phyloP scores from a whole-genome alignment of 2,329 filamentous ascomycete species.

The Fusarium burgessii region DNA sequence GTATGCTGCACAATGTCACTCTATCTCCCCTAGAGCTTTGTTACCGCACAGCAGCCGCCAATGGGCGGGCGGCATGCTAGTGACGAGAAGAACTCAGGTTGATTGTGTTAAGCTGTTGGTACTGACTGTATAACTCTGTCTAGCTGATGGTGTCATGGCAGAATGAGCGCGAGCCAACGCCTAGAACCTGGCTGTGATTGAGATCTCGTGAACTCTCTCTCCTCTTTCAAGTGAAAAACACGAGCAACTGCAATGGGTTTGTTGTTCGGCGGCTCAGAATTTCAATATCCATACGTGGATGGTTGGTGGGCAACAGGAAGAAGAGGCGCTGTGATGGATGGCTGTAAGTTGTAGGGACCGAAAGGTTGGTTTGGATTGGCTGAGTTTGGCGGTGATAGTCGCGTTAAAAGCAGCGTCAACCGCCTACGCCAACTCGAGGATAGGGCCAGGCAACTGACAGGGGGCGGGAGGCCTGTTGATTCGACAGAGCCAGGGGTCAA shows the following conservation, averaged over 20 bases:
- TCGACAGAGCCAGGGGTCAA: constrained; percentile 27
- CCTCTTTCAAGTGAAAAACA: constrained; percentile 6
- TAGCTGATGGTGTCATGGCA: constrained; percentile 23
- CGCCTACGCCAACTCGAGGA: constrained; percentile 37
- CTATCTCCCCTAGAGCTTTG: constrained; percentile 18
- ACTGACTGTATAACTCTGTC: constrained; percentile 3
- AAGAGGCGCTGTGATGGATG: constrained; percentile 41
- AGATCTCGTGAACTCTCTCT: constrained; percentile 19
- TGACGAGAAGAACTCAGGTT: constrained; percentile 19
- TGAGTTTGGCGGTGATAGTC: constrained; percentile 37
- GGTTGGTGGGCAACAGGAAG: constrained; percentile 28
- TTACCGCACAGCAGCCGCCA: constrained; percentile 23
- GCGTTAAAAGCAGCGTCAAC: constrained; percentile 46
- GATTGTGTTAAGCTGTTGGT: constrained; percentile 16
- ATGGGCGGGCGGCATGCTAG: constrained; percentile 17
- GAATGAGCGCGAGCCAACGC: constrained; percentile 34
- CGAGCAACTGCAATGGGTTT: constrained; percentile 18
- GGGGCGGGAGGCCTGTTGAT: constrained; percentile 35
- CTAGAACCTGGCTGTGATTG: constrained; percentile 26
- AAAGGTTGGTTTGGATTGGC: constrained; percentile 41
- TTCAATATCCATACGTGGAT: constrained; percentile 17
- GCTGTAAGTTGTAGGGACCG: constrained; percentile 39
- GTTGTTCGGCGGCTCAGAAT: constrained; percentile 37
- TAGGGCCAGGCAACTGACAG: constrained; percentile 22
- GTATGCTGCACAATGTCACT: constrained; percentile 43